Percentiles rank a stretch among this genome's conserved stretches.
These are phyloP conservation scores for Phytopythium sindhum DNA, from an alignment of 352 stramenopile genomes.

Conservation along the genomic window DNA sequence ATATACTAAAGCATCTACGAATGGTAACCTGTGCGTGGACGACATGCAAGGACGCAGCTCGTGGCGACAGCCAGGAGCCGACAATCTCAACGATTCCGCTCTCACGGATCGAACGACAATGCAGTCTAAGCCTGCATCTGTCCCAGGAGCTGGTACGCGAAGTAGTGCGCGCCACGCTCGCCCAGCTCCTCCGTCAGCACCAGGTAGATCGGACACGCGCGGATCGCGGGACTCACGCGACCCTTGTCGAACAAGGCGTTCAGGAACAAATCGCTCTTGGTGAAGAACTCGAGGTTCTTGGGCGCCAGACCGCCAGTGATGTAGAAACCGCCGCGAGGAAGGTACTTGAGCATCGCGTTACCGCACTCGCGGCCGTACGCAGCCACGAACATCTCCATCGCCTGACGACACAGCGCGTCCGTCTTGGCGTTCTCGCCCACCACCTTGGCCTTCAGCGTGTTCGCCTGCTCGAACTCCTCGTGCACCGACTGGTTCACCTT, in stretches of 20 bases:
- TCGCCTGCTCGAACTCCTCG: constrained; percentile 49
- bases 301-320: constrained; percentile 93
- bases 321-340: constrained; percentile 94
- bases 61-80: too few relatives aligned
- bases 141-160: constrained; percentile 55
- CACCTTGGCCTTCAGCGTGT: constrained; percentile 72
- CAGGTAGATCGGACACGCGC: constrained; percentile 71
- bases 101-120: not conserved
- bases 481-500: constrained; percentile 83
- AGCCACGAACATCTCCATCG: constrained; percentile 92
- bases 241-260: constrained; percentile 81
- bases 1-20: too few relatives aligned
- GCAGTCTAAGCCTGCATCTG: not conserved
- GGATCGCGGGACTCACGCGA: constrained; percentile 66
- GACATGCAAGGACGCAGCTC: not conserved
- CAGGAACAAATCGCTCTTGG: constrained; percentile 62
- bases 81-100: too few relatives aligned
- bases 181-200: constrained; percentile 85
- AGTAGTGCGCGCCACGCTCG: constrained; percentile 82
- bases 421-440: constrained; percentile 86
- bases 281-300: constrained; percentile 94
- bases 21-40: too few relatives aligned
- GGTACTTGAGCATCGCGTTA: constrained; percentile 90
- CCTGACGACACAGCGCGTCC: constrained; percentile 77
- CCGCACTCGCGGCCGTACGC: constrained; percentile 37